These are phyloP conservation scores for Ascochyta fabae DNA, from an alignment of 2,329 filamentous ascomycete genomes.

Conservation along the genomic window DNA sequence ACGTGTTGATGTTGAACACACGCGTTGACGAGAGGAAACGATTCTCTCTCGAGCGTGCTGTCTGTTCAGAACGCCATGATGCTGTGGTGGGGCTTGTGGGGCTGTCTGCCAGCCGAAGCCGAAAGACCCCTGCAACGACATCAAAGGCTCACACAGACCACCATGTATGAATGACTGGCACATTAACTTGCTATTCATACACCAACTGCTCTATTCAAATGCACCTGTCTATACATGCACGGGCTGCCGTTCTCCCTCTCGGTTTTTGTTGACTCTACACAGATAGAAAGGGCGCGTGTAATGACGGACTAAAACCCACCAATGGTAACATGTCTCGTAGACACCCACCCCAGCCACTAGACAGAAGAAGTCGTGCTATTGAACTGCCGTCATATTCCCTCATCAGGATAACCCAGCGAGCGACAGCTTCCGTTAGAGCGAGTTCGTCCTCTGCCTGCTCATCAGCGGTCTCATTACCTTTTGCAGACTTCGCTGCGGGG, in stretches of 20 bases:
- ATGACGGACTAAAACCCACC: not conserved
- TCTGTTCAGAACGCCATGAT: conserved; percentile 5
- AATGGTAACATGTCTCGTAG: not conserved
- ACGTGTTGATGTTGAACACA: conserved; percentile 34
- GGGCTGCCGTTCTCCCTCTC: not conserved
- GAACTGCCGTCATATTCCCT: conserved; percentile 6
- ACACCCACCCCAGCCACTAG: conserved; percentile 7
- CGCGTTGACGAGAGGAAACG: conserved; percentile 16
- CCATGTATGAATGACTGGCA: not conserved
- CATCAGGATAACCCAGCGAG: not conserved
- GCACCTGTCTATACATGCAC: not conserved
- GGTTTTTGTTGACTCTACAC: not conserved
- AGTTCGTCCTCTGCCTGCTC: conserved; percentile 22
- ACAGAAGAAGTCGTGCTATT: not conserved
- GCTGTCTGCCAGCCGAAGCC: not conserved
- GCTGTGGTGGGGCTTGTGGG: conserved; percentile 7
- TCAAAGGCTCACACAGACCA: not conserved
- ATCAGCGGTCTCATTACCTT: conserved; percentile 1
- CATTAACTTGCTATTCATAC: not conserved
- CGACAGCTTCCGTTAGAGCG: conserved; percentile 21
- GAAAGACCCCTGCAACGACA: not conserved
- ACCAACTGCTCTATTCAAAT: not conserved
- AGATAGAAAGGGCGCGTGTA: not conserved
- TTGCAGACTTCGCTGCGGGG: conserved; percentile 9
- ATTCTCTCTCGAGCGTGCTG: conserved; percentile 8